Base-by-base conservation (phyloP, 1,284 basidiomycete species). In the Amylostereum chailletii region DNA sequence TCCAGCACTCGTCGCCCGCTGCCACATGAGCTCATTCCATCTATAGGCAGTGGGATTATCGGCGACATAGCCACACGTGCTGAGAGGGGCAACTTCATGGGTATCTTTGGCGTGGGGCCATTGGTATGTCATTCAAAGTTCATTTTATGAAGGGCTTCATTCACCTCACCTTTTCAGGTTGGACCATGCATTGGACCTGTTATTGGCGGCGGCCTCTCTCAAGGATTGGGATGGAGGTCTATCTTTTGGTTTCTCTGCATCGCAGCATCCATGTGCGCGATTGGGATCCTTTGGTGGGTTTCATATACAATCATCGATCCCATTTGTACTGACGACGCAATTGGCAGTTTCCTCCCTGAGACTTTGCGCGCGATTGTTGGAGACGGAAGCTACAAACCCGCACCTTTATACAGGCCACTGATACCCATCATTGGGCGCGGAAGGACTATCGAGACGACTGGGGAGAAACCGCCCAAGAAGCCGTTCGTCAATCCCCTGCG, bases 201-300 rank as follows among this genome's bases (percentile, higher is more conserved):
- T 2, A 68, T 86, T 3, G 83, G 83, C 29, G 83, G 83, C 29
- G 70, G 61, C 6, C 65, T 86, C 10, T 65, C 82, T 9, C 72
- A 80, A 46, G 65, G 65, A 8, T 63, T 85, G 1, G 82, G 83
- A 29, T 87, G 84, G 85, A 77, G 84, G 57, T 71, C 84, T 2
- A 85, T 90, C 29, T 91, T 91, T 61, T 90, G 86, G 86, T 86
- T 90, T 58, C 64, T 90, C 5, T 76, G 75, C 49, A 89, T 88
- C 3, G 60, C 76, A 0, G 71, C 82, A 5, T 76, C 70, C 1
- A 54, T 68, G 3, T 81, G 80, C 56, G 67, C 79, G 32, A 38
- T 84, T 4, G 60, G 72, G 34, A 71, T 87, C 54, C 57, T 81
- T 5, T 56, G 79, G 82, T 84, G 55, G 46, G 79, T 70, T 2